Evolutionary conservation across 192 early-diverging fungal genomes (phyloP), one percentile per base, ranked within the genome.

Genomic region (Paraglomus occultum): DNA sequence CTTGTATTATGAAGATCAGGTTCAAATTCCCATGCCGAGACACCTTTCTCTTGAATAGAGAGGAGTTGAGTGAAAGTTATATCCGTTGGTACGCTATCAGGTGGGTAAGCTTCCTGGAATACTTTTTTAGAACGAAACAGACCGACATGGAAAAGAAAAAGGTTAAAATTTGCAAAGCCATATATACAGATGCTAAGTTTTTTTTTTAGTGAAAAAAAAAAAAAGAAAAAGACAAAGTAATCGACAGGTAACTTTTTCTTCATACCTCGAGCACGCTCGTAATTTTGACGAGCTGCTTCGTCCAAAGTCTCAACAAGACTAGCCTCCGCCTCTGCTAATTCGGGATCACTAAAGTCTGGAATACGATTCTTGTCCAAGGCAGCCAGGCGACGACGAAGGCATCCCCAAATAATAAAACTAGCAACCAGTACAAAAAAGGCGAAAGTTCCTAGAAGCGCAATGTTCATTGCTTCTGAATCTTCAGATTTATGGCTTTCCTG

Each of bases 21-120:
- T 53, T 87, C 90, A 79, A 92, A 90, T 77, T 92, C 89, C 87
- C 89, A 92, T 9, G 91, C 91, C 20, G 86, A 84, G 6, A 92
- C 91, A 44, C 91, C 91, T 76, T 89, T 89, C 72, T 92, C 91
- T 67, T 89, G 87, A 67, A 92, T 91, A 39, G 85, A 85, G 50
- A 85, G 77, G 67, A 88, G 85, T 75, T 92, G 91, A 51, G 88
- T 86, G 38, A 86, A 64, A 7, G 91, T 91, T 23, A 92, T 86
- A 64, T 90, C 84, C 11, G 91, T 92, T 64, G 86, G 75, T n/a
- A 90, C 73, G 73, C 88, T 89, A 52, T 88, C 86, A 40, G 88
- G 89, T 10, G 91, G 91, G 67, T 89, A 78, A 38, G 82, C 82
- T 44, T 82, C 77, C 80, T 92, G 89, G 74, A 84, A 92, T 23